Evolutionary conservation across 305 asterid species (phyloP), one percentile per base, ranked within the genome.

Genomic region (Ajuga reptans): DNA sequence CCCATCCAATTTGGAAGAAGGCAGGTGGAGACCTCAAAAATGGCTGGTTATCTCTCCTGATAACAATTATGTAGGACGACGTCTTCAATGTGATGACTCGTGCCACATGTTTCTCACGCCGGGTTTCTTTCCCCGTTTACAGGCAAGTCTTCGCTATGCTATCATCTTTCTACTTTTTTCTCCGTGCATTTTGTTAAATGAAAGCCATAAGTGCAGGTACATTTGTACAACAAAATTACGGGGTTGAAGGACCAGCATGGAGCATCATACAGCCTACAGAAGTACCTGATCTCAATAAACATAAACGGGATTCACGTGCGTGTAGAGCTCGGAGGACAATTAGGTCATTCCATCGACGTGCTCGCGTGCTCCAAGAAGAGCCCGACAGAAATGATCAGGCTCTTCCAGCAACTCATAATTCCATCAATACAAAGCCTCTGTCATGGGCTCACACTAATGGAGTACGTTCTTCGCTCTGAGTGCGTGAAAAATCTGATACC

Each of bases 121-220:
- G 1, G 87, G 89, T 47, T 91, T 91, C 85, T 91, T 91, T 58
- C 91, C 96, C 12, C 89, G 91, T 24, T 82, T 91, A 78, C 96
- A 89, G 96, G 97, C 77, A 84, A 72, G 84, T 68, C 18, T 29
- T 15, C 7, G 9, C 10, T 61, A 7, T 21, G 7, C 39, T 37
- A 12, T 15, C 18, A 6, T 61, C 18, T 24, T 45, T 54, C 42
- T 52, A 15, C 14, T 52, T 24, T 12, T 14, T 24, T 43, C 15
- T 39, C 14, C 14, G 50, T 11, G 9, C 46, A 6, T 46, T 71
- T n/a, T 47, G 43, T 34, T 47, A 18, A 27, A 29, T 21, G 9
- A 43, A 17, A 29, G 58, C 15, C 31, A 54, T 16, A 52, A 72
- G 37, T 72, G 29, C 81, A 91, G 96, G 98, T 87, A 77, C 91